These are phyloP conservation scores for Barbarea vulgaris DNA, from an alignment of 345 rosid genomes.

Conservation along the genomic window DNA sequence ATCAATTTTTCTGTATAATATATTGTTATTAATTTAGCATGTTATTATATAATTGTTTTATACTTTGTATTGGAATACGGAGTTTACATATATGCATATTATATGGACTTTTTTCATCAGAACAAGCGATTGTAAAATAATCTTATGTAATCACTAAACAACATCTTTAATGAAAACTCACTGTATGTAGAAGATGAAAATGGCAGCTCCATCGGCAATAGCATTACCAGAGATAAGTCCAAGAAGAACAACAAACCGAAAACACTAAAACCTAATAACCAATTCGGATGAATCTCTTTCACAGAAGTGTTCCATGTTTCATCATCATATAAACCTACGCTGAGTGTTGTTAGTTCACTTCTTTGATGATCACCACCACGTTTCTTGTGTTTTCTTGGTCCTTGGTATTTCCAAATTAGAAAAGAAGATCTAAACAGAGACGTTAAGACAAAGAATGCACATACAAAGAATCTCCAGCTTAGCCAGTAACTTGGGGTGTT, in stretches of 20 bases:
- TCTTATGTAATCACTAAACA: too few species aligned
- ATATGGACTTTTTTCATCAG: too few species aligned
- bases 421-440: constrained; percentile 52
- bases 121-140: neutral
- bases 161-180: constrained; percentile 47
- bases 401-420: constrained; percentile 79
- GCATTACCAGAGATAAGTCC: constrained; percentile 59
- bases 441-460: constrained; percentile 57
- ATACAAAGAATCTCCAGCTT: constrained; percentile 80
- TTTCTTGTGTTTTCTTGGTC: constrained; percentile 41
- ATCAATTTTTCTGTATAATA: too few species aligned
- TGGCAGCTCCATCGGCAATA: constrained; percentile 60
- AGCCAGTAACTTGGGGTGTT: constrained; percentile 79
- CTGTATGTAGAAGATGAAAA: constrained; percentile 93
- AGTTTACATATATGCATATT: too few species aligned
- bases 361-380: constrained; percentile 36
- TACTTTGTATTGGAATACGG: too few species aligned
- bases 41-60: too few species aligned
- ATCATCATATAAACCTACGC: constrained; percentile 53
- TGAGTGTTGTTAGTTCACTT: neutral
- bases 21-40: too few species aligned
- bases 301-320: constrained; percentile 82
- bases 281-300: constrained; percentile 61
- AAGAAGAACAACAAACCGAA: constrained; percentile 55
- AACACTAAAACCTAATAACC: constrained; percentile 71